phyloP scores from a whole-genome alignment of 208 protist genomes.

The Crithidia brevicula region DNA sequence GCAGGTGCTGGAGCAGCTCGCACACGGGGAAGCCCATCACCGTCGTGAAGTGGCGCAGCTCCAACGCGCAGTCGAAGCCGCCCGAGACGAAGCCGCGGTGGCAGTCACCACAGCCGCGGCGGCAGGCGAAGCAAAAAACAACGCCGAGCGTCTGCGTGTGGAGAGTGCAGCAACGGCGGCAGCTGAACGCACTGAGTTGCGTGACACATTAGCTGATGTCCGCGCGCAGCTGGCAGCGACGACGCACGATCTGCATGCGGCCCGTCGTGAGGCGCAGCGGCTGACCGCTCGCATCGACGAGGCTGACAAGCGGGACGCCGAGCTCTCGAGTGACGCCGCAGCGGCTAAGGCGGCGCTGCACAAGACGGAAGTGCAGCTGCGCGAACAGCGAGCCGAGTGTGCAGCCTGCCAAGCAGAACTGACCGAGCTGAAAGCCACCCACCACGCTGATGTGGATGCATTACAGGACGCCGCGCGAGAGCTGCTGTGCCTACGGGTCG shows the following conservation, averaged over 20 bases:
- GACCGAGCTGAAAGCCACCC: slow-evolving; percentile 20
- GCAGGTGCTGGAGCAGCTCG: slow-evolving; percentile 31
- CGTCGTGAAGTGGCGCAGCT: slow-evolving; percentile 35
- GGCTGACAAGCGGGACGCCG: slow-evolving; percentile 1
- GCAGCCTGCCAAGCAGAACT: slow-evolving; percentile 32
- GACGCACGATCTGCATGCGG: slow-evolving; percentile 14
- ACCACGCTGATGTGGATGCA: slow-evolving; percentile 17
- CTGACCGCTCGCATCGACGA: neutral
- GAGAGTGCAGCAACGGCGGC: slow-evolving; percentile 30
- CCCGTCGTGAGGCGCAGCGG: slow-evolving; percentile 1
- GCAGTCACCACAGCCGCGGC: slow-evolving; percentile 27
- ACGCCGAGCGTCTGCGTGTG: slow-evolving; percentile 27
- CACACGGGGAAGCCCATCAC: slow-evolving; percentile 10
- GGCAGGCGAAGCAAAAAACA: slow-evolving; percentile 24
- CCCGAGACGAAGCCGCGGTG: slow-evolving; percentile 22
- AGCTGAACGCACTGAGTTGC: slow-evolving; percentile 36
- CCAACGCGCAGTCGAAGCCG: slow-evolving; percentile 19
- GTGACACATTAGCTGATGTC: slow-evolving; percentile 29
- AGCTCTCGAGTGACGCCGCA: slow-evolving; percentile 1
- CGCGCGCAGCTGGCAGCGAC: slow-evolving; percentile 32
- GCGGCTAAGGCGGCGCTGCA: neutral
- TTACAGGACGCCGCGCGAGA: slow-evolving; percentile 35
- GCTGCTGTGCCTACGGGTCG: slow-evolving; percentile 45
- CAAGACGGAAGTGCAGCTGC: slow-evolving; percentile 8
- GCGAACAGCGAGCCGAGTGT: slow-evolving; percentile 21